phyloP scores from a whole-genome alignment of 2,329 filamentous ascomycete species.

The Cytospora piceae region DNA sequence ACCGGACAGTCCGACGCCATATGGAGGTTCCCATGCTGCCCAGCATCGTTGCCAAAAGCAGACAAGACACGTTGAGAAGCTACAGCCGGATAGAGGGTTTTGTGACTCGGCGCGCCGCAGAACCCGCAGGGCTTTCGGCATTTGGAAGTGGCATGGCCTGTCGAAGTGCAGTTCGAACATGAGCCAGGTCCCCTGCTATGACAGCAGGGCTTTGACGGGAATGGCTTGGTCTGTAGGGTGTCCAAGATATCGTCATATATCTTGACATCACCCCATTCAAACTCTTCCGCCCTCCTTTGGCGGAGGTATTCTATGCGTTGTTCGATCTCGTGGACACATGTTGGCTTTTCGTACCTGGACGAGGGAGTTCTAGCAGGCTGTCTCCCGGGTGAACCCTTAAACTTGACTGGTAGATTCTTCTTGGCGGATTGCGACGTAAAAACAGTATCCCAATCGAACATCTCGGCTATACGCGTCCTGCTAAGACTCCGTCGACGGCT shows the following conservation, averaged over 20 bases:
- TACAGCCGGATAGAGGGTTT: background rate
- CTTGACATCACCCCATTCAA: background rate
- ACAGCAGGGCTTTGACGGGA: background rate
- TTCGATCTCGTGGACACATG: background rate
- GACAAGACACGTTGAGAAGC: background rate
- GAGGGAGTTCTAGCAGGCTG: background rate
- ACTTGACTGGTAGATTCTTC: background rate
- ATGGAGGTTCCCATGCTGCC: constrained; percentile 33
- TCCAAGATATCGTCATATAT: background rate
- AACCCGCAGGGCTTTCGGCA: constrained; percentile 41
- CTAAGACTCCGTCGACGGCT: constrained; percentile 43
- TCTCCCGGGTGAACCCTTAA: no score
- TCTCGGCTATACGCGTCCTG: constrained; percentile 41
- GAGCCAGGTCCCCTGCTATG: constrained; percentile 5
- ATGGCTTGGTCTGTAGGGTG: background rate
- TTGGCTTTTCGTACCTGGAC: background rate
- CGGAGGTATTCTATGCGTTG: background rate
- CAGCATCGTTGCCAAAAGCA: background rate
- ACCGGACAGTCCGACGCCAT: constrained; percentile 38
- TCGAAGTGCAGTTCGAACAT: constrained; percentile 40
- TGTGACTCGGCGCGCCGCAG: constrained; percentile 37
- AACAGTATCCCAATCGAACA: constrained; percentile 39
- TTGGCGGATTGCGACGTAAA: background rate
- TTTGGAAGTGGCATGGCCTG: constrained; percentile 33
- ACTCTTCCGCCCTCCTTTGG: background rate